These are phyloP conservation scores for Esteya vermicola DNA, from an alignment of 2,329 filamentous ascomycete species.

Conservation along the genomic window DNA sequence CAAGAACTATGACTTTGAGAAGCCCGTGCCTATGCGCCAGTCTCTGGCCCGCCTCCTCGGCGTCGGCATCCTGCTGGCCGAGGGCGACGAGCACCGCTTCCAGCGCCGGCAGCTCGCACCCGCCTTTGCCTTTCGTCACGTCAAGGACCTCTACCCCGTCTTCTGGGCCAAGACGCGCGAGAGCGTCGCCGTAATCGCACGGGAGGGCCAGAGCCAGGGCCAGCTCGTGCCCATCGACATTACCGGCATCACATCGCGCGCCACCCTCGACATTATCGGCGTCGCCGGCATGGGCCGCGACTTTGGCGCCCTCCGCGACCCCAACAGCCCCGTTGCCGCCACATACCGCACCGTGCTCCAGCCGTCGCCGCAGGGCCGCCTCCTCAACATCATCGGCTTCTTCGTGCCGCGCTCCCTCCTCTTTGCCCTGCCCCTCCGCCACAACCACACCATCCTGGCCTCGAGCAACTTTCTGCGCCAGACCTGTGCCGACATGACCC, in stretches of 20 bases:
- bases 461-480: conserved; percentile 47
- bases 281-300: conserved; percentile 57
- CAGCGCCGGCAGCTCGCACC: conserved; percentile 70
- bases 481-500: conserved; percentile 54
- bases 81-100: conserved; percentile 80
- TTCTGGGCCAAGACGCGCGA: conserved; percentile 72
- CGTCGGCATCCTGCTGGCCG: conserved; percentile 60
- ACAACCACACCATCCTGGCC: conserved; percentile 49
- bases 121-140: conserved; percentile 71
- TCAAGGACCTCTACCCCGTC: conserved; percentile 70
- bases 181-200: conserved; percentile 47
- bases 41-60: conserved; percentile 52
- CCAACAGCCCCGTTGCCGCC: conserved; percentile 41
- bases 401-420: conserved; percentile 51
- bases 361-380: conserved; percentile 33
- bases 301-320: conserved; percentile 50
- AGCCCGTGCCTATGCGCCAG: conserved; percentile 39
- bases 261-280: conserved; percentile 64
- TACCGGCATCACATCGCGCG: conserved; percentile 48
- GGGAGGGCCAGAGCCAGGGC: conserved; percentile 20
- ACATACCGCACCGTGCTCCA: conserved; percentile 43
- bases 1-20: conserved; percentile 56
- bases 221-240: conserved; percentile 35
- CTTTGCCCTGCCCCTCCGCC: conserved; percentile 48
- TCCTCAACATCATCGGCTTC: conserved; percentile 44